Evolutionary conservation across 176 grass and related monocot species (phyloP), one percentile per base, ranked within the genome.

Genomic region (Aegilops sharonensis): DNA sequence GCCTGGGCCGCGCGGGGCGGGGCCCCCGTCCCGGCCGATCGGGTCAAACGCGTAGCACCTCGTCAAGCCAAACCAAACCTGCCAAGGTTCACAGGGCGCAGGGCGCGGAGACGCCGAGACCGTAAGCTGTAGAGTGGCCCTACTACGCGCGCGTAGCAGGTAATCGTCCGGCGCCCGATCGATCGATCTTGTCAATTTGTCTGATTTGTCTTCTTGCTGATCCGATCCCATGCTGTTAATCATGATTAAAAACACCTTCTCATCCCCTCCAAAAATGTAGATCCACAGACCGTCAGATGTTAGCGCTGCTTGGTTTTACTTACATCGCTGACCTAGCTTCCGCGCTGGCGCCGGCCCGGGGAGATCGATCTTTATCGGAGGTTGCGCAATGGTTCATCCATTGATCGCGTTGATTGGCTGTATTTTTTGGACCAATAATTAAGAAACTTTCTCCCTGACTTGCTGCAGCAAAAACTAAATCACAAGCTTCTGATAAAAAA

Each of bases 31-130:
- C 59, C 11, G 87, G 30, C n/a, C 75, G 62, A 82, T 40, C 78
- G 71, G 69, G 89, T 87, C 89, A 87, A 86, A 86, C 32, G 65
- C 64, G 48, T 8, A 17, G 77, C 60, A 68, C 15, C n/a, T 56
- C 52, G 84, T 90, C 78, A 90, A 54, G 71, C 24, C 14, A 32
- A 42, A 40, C 24, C n/a, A 43, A 43, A 40, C 54, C 68, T 74
- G 68, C 43, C 24, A 43, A 75, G 69, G 24, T 23, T 64, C 70
- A 24, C 52, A 57, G 40, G 17, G 12, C 5, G 45, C 62, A 31
- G 30, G 47, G 43, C 13, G 65, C 5, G 52, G 52, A 42, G 78
- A 31, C 60, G 43, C 27, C 48, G 43, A 35, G 65, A 39, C 11
- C 65, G 85, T 8, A 50, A 40, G 21, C 52, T 37, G 36, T 37